Conservation (phyloP, 352 stramenopile species). For the Phytophthora tentaculata region DNA sequence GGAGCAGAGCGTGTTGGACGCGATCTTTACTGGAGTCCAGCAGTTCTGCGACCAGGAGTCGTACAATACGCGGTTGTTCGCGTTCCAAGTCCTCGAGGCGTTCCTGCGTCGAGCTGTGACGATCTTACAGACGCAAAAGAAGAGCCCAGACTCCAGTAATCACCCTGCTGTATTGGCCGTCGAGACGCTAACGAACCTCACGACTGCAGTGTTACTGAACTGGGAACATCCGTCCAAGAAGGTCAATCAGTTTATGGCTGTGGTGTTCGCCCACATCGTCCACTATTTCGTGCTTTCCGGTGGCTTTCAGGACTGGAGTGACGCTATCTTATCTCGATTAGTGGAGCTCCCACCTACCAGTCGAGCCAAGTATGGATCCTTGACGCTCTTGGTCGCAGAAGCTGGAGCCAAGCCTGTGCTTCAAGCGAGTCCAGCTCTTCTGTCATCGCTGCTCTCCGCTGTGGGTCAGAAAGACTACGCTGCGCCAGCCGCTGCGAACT, state of each 20-base stretch:
- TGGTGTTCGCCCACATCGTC: constrained; percentile 81
- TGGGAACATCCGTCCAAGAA: constrained; percentile 88
- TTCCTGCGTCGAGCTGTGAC: constrained; percentile 68
- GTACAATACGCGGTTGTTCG: constrained; percentile 76
- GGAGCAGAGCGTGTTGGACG: constrained; percentile 49
- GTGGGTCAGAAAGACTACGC: constrained; percentile 80
- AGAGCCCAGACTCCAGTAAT: not conserved
- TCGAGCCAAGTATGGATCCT: constrained; percentile 72
- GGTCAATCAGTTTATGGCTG: constrained; percentile 87
- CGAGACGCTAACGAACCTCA: constrained; percentile 56
- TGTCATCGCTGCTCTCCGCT: constrained; percentile 63
- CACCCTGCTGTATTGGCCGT: constrained; percentile 22
- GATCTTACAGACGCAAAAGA: constrained; percentile 51
- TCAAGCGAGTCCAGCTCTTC: constrained; percentile 46
- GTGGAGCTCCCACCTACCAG: constrained; percentile 66
- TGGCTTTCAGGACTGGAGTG: constrained; percentile 58
- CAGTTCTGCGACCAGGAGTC: constrained; percentile 61
- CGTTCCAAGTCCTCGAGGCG: constrained; percentile 83
- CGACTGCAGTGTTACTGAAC: constrained; percentile 71
- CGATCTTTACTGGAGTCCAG: constrained; percentile 62
- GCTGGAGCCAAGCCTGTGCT: constrained; percentile 56
- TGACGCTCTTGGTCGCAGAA: constrained; percentile 60
- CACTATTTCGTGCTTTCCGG: constrained; percentile 55
- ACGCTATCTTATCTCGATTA: constrained; percentile 49
- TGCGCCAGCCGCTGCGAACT: constrained; percentile 59